phyloP scores from a whole-genome alignment of 2,329 filamentous ascomycete genomes.

The Aspergillus sp. region DNA sequence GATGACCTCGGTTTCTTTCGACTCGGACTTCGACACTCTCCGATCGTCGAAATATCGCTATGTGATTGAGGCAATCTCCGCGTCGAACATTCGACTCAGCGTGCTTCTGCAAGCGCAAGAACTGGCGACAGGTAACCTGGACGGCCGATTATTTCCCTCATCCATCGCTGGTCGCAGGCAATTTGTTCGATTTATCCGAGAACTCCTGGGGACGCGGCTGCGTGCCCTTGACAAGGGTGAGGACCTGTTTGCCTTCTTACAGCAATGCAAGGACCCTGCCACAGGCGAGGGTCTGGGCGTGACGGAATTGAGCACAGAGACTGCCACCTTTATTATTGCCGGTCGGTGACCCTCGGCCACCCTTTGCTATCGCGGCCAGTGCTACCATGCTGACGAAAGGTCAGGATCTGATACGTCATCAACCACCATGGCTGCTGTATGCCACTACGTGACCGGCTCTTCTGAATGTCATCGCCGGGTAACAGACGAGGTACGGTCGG shows the following conservation, averaged over 20 bases:
- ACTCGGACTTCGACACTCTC: neutral
- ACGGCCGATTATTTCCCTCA: neutral
- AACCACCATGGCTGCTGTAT: neutral
- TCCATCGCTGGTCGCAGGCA: neutral
- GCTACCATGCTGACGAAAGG: neutral
- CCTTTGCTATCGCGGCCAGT: no score
- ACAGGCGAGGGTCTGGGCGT: neutral
- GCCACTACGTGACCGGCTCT: neutral
- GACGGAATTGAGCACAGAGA: constrained; percentile 2
- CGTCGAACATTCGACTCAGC: neutral
- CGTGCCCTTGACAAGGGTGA: neutral
- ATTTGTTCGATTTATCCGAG: neutral
- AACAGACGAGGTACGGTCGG: neutral
- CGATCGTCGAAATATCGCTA: neutral
- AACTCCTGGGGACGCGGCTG: neutral
- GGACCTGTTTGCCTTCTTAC: constrained; percentile 1
- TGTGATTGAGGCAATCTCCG: neutral
- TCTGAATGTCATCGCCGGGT: neutral
- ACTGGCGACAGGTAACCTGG: neutral
- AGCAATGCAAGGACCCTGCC: constrained; percentile 1
- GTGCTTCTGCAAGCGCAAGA: neutral
- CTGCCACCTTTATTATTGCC: neutral
- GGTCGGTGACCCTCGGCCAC: neutral
- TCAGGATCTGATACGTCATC: neutral
- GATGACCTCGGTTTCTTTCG: neutral